phyloP scores from a whole-genome alignment of 1,139 yeast species.

The Hanseniaspora sp. region DNA sequence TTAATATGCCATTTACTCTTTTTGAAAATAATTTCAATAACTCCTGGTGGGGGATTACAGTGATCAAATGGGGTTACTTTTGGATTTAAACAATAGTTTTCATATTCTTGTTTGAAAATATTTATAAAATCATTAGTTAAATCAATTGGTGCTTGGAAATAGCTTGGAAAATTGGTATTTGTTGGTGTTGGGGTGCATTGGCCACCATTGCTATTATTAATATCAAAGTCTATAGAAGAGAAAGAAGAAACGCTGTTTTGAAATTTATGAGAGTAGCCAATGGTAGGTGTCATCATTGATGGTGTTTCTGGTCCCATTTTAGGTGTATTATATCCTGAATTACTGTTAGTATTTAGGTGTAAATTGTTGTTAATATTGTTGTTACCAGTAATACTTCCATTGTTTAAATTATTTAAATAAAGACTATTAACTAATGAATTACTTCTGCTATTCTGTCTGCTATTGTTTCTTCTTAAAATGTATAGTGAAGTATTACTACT shows the following conservation, averaged over 20 bases:
- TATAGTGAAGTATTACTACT: conserved; percentile 1
- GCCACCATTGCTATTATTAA: neutral
- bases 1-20: conserved; percentile 18
- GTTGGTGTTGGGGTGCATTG: neutral
- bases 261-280: conserved; percentile 12
- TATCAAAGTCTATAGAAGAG: conserved; percentile 12
- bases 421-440: conserved; percentile 9
- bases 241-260: conserved; percentile 15
- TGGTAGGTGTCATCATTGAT: neutral
- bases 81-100: conserved; percentile 26
- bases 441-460: conserved; percentile 13
- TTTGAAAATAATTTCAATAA: conserved; percentile 27
- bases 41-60: conserved; percentile 29
- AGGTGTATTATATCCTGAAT: conserved; percentile 4
- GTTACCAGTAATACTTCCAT: neutral
- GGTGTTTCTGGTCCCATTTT: conserved; percentile 14
- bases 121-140: conserved; percentile 24
- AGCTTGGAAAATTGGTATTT: neutral
- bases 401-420: conserved; percentile 6
- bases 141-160: conserved; percentile 7
- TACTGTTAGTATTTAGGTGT: neutral
- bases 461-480: conserved; percentile 9
- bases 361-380: too few relatives aligned
- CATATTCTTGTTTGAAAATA: conserved; percentile 26
- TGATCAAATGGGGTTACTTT: conserved; percentile 30